Base-by-base conservation (phyloP, 306 rosid genomes). In the Pachyrhizus erosus region DNA sequence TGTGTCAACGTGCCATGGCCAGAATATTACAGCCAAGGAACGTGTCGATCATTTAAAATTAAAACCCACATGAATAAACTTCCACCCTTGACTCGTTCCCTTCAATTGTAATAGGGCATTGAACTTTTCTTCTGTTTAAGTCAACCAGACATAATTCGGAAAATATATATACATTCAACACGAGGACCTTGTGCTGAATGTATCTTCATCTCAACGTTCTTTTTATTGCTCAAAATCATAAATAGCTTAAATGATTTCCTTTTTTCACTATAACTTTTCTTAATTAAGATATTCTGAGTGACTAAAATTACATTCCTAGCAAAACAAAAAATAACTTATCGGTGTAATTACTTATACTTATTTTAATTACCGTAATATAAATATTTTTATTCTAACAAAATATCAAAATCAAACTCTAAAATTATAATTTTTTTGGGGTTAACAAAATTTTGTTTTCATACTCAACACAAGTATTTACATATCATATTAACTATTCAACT, bases 1-100 rank as follows among this genome's bases (percentile, higher is more conserved):
- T 66, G 61, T 74, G 80, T 75, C 66, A 33, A 55, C 72, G 54
- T 76, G 54, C 64, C 58, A 49, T 65, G 15, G 49, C 43, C 75
- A 21, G 17, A 54, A 57, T 58, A 65, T 34, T 58, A 34, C 5
- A 52, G 52, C 49, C 76, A 21, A 21, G 23, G 17, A 57, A 68
- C 73, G 73, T 68, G 77, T 75, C 62, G 10, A 75, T 48, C 75
- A 21, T 29, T 29, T 0, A 0, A 43, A 70, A 24, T 45, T 61
- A 26, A 61, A 76, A 42, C 80, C 57, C 49, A 39, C 39, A 37
- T 54, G 67, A n/a, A 74, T 20, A 11, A 73, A 34, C 21, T 10
- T 51, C 15, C 76, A 27, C 52, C 11, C 33, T 10, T 21, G 33
- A n/a, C 54, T 39, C 49, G n/a, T 20, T n/a, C 51, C 18, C 55